Evolutionary conservation across 148 eudicot genomes (phyloP).

Genomic region (Salicornia ramosissima): DNA sequence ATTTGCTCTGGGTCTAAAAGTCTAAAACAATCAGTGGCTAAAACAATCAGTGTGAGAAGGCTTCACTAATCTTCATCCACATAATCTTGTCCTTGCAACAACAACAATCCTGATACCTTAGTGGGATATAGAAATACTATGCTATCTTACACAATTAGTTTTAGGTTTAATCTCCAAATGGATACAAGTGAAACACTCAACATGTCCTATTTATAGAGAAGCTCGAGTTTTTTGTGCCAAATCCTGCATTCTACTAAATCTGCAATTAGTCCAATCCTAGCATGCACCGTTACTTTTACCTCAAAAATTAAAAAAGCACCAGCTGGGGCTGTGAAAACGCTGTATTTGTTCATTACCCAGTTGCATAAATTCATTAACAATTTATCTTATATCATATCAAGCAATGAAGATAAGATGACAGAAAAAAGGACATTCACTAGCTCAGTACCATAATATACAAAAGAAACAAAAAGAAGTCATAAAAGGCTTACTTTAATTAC

Average conservation of each 20-base stretch:
- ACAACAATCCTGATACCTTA: background rate
- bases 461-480: background rate
- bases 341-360: background rate
- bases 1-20: too few species aligned
- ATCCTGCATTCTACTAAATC: background rate
- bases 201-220: background rate
- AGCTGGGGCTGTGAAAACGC: background rate
- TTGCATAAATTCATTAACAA: background rate
- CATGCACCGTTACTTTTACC: background rate
- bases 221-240: background rate
- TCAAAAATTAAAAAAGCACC: background rate
- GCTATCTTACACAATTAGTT: too few species aligned
- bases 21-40: too few species aligned
- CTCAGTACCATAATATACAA: background rate
- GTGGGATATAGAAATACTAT: background rate
- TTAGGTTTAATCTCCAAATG: too few species aligned
- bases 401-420: background rate
- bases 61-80: background rate
- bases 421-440: background rate
- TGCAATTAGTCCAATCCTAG: background rate
- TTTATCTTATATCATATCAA: background rate
- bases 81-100: background rate
- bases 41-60: background rate
- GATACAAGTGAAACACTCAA: background rate
- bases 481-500: slow-evolving; percentile 64